phyloP scores from a whole-genome alignment of 2,329 filamentous ascomycete genomes.

The Magnaporthiopsis incrustans region DNA sequence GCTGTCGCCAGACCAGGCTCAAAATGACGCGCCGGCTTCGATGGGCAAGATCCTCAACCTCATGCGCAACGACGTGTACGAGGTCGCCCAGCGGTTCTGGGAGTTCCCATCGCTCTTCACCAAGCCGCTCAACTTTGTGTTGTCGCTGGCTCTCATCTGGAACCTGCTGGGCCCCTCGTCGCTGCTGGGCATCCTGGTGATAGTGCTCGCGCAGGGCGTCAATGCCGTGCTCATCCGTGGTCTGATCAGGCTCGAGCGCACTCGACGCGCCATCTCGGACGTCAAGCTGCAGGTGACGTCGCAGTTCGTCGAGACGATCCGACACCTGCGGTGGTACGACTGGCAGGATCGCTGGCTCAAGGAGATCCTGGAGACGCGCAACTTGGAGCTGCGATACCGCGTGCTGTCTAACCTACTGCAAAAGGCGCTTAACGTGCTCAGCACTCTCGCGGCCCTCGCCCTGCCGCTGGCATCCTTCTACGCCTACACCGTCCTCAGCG shows the following conservation, averaged over 20 bases:
- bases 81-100: slow-evolving; percentile 80
- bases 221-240: slow-evolving; percentile 61
- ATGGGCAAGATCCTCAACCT: slow-evolving; percentile 89
- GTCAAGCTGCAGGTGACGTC: slow-evolving; percentile 70
- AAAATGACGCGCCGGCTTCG: slow-evolving; percentile 41
- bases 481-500: slow-evolving; percentile 67
- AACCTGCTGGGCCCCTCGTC: slow-evolving; percentile 73
- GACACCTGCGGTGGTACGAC: slow-evolving; percentile 73
- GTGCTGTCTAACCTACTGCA: slow-evolving; percentile 57
- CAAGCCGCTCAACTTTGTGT: slow-evolving; percentile 66
- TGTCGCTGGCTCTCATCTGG: slow-evolving; percentile 69
- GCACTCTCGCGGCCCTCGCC: slow-evolving; percentile 61
- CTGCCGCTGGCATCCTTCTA: slow-evolving; percentile 79
- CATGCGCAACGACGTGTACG: slow-evolving; percentile 74
- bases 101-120: slow-evolving; percentile 71
- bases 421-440: slow-evolving; percentile 58
- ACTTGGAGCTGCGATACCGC: slow-evolving; percentile 57
- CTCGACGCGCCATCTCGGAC: slow-evolving; percentile 68
- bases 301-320: slow-evolving; percentile 80
- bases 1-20: slow-evolving; percentile 5
- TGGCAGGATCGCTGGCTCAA: slow-evolving; percentile 72
- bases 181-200: slow-evolving; percentile 62
- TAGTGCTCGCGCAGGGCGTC: slow-evolving; percentile 59
- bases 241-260: slow-evolving; percentile 60
- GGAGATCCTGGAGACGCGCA: slow-evolving; percentile 59